Evolutionary conservation across 352 stramenopile species (phyloP).

Genomic region (Phytophthora sansomeana): DNA sequence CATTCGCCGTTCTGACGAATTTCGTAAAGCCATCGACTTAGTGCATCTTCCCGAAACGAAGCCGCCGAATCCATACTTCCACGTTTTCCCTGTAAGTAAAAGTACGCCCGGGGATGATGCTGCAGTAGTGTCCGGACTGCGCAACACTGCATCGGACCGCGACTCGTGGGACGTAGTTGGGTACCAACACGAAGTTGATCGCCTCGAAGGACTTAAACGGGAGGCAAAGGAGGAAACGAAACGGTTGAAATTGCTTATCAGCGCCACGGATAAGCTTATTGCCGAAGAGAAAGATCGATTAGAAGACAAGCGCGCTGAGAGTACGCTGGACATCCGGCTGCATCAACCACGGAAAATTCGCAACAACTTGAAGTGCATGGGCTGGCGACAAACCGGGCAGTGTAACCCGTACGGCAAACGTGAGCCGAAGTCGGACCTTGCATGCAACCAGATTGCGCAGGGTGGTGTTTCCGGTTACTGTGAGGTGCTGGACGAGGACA

Average conservation of each 20-base stretch:
- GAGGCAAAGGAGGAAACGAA: constrained; percentile 48
- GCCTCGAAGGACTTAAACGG: constrained; percentile 42
- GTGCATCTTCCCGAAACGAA: constrained; percentile 30
- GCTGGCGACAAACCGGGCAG: constrained; percentile 64
- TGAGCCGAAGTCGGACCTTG: constrained; percentile 54
- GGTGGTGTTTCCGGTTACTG: constrained; percentile 68
- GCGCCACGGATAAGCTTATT: constrained; percentile 43
- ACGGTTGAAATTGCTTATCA: constrained; percentile 43
- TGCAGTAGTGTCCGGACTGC: constrained; percentile 22
- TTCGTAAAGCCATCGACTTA: constrained; percentile 31
- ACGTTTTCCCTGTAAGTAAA: constrained; percentile 31
- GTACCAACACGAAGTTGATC: constrained; percentile 44
- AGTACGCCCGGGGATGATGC: constrained; percentile 21
- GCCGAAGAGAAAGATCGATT: constrained; percentile 41
- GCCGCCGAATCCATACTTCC: constrained; percentile 31
- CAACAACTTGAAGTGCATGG: constrained; percentile 59
- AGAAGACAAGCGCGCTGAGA: constrained; percentile 41
- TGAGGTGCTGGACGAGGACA: constrained; percentile 62
- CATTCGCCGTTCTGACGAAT: constrained; percentile 25
- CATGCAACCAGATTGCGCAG: constrained; percentile 55
- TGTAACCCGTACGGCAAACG: constrained; percentile 59
- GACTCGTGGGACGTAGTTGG: constrained; percentile 32
- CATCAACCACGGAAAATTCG: constrained; percentile 42
- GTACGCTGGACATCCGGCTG: constrained; percentile 45
- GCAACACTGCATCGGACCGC: constrained; percentile 24